Conservation (phyloP, 139 green algal species). For the Chlamydomonas applanata region DNA sequence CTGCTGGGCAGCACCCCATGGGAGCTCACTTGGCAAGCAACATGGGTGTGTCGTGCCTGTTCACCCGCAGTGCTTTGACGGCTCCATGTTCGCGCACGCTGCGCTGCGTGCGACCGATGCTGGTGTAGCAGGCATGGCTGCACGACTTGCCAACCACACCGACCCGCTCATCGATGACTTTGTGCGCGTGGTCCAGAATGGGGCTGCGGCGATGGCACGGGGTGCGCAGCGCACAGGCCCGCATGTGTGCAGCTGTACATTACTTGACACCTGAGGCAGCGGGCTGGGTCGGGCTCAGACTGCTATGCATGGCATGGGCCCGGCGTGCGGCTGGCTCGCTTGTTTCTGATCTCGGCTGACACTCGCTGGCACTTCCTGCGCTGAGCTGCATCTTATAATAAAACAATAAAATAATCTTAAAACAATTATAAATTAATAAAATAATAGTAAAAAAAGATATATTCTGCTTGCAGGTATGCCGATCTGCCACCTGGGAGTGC, state of each 20-base stretch:
- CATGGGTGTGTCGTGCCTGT: too few relatives aligned
- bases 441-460: too few relatives aligned
- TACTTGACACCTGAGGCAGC: not conserved
- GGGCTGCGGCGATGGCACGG: not conserved
- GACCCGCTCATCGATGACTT: slow-evolving; percentile 5
- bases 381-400: not conserved
- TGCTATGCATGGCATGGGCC: not conserved
- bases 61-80: slow-evolving; percentile 12
- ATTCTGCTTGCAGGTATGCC: not conserved
- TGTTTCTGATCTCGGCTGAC: too few relatives aligned
- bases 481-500: not conserved
- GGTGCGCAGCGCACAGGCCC: not conserved
- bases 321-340: too few relatives aligned
- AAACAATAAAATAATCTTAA: too few relatives aligned
- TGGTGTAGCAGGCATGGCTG: not conserved
- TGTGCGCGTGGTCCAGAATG: not conserved
- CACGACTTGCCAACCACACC: not conserved
- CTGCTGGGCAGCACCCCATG: too few relatives aligned
- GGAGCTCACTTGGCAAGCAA: too few relatives aligned
- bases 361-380: not conserved
- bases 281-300: not conserved
- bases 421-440: too few relatives aligned
- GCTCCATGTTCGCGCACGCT: slow-evolving; percentile 1
- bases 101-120: not conserved
- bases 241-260: too few relatives aligned